Evolutionary conservation across 257 asterid genomes (phyloP).

Genomic region (Linaria vulgaris): DNA sequence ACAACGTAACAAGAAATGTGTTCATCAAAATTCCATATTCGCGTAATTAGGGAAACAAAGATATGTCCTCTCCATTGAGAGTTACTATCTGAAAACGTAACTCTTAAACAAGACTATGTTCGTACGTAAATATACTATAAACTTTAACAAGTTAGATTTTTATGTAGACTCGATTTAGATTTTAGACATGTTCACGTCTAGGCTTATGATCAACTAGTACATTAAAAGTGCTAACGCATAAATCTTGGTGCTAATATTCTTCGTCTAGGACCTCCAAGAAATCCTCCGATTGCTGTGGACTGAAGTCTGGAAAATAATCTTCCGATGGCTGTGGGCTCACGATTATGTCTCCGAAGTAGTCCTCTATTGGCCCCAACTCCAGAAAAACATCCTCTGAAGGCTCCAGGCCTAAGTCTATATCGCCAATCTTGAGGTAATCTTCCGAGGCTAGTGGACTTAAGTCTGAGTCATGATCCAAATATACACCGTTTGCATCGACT

Average conservation of each 20-base stretch:
- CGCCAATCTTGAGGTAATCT: neutral
- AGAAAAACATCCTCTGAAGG: neutral
- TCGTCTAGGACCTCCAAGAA: neutral
- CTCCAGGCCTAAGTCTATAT: neutral
- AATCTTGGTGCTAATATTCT: too few relatives aligned
- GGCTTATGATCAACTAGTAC: too few relatives aligned
- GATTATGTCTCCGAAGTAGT: neutral
- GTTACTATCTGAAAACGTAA: too few relatives aligned
- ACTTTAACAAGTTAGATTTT: too few relatives aligned
- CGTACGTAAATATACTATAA: too few relatives aligned
- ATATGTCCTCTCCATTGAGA: too few relatives aligned
- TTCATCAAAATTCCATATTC: too few relatives aligned
- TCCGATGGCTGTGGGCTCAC: neutral
- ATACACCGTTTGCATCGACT: neutral
- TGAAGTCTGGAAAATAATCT: neutral
- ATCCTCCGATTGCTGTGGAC: neutral
- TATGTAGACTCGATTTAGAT: too few relatives aligned
- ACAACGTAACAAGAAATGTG: too few relatives aligned
- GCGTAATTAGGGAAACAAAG: too few relatives aligned
- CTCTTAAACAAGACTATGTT: too few relatives aligned
- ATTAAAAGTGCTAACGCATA: too few relatives aligned
- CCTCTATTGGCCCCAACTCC: neutral
- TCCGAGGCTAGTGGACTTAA: neutral
- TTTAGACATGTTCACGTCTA: neutral
- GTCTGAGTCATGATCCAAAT: neutral